Evolutionary conservation across 2,329 filamentous ascomycete species (phyloP), one percentile per base, ranked within the genome.

Genomic region (Epichloe typhina): DNA sequence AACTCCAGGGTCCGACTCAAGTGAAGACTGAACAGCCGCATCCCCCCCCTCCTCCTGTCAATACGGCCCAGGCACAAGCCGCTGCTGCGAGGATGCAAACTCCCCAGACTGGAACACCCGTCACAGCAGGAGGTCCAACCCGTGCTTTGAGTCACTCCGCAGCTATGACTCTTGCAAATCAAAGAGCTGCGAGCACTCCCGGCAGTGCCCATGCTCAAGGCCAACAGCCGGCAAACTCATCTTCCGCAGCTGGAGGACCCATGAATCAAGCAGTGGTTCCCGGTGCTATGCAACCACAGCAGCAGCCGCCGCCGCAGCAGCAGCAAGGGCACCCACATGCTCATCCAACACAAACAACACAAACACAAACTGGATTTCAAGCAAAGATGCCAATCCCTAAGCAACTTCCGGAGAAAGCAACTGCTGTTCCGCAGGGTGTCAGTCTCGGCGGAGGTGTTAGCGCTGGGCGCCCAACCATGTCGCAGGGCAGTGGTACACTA

Each of bases 371-470:
- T 13, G 64, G 66, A 15, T 61, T 75, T 64, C 69, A 78, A 42
- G 66, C 71, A 44, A 89, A 88, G 64, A 85, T 93, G 72, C 83
- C 83, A 0, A 95, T 95, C 47, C 88, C 88, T 2, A 95, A 94
- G 67, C 81, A 78, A 39, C 75, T 97, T 2, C 78, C 76, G 4
- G 78, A 81, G 51, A 76, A 77, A 46, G 83, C 85, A 44, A 80
- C 84, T 6, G 75, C 81, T 49, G 74, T 83, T 42, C 87, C 88
- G 4, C 77, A 82, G 54, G 83, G 89, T 2, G 89, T 95, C 21
- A 66, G 76, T 11, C 83, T 91, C 35, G 73, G 71, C 17, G 76
- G 76, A n/a, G 82, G 77, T 39, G 71, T 76, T 19, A 71, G 80
- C 68, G 56, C 79, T 70, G 63, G 79, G 69, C 83, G 93, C 7